These are phyloP conservation scores for Colletotrichum simmondsii DNA, from an alignment of 2,329 filamentous ascomycete genomes.

Conservation along the genomic window DNA sequence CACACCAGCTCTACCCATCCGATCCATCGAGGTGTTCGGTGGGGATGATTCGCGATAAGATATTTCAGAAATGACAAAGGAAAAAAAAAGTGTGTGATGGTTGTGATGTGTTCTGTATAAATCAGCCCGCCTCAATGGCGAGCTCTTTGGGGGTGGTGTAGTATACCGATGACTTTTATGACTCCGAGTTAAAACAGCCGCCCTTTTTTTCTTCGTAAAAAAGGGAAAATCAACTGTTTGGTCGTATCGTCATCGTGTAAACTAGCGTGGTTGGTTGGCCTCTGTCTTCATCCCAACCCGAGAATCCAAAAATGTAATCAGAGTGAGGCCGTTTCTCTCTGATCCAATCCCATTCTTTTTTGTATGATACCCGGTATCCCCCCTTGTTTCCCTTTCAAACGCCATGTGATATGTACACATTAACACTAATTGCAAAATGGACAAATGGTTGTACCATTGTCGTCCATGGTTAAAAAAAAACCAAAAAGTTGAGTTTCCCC, in stretches of 20 bases:
- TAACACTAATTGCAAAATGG: constrained; percentile 28
- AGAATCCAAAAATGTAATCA: constrained; percentile 22
- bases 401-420: constrained; percentile 35
- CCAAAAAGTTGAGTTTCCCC: not conserved
- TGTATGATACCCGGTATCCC: constrained; percentile 7
- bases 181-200: constrained; percentile 10
- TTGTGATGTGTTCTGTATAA: not conserved
- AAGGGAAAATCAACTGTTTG: not conserved
- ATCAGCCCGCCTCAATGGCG: not conserved
- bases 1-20: constrained; percentile 12
- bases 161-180: constrained; percentile 20
- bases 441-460: not conserved
- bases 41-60: not conserved
- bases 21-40: not conserved
- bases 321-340: constrained; percentile 30
- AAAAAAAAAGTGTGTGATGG: constrained; percentile 23
- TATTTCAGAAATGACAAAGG: constrained; percentile 27
- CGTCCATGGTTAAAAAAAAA: not conserved
- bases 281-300: constrained; percentile 25
- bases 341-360: constrained; percentile 31
- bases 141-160: not conserved
- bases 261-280: constrained; percentile 29
- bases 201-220: not conserved
- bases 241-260: constrained; percentile 14
- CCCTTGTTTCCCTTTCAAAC: constrained; percentile 24